A percentile compares a stretch with the other conserved stretches of the same genome.
Evolutionary conservation across 176 grass and related monocot species (phyloP).

Genomic region (Triticum turgidum): DNA sequence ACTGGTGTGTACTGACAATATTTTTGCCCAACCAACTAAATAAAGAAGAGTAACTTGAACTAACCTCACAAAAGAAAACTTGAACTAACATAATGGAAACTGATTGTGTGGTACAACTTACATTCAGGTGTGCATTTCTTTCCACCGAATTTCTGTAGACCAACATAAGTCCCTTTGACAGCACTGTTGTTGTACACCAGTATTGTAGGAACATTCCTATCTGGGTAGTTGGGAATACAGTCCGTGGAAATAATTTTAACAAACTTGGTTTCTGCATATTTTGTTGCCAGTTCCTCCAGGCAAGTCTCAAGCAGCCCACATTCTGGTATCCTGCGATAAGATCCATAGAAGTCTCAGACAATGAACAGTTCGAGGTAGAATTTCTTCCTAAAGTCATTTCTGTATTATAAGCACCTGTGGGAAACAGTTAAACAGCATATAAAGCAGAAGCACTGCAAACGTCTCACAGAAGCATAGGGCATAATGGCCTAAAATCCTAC

Average conservation of each 20-base stretch:
- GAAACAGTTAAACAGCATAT: slow-evolving; percentile 14
- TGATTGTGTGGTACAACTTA: slow-evolving; percentile 42
- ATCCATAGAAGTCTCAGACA: slow-evolving; percentile 4
- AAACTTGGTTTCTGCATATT: slow-evolving; percentile 87
- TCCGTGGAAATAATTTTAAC: slow-evolving; percentile 96
- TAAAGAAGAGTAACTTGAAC: no score
- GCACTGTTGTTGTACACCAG: slow-evolving; percentile 95
- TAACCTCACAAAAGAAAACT: background rate
- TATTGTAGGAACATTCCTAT: slow-evolving; percentile 88
- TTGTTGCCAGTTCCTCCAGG: slow-evolving; percentile 77
- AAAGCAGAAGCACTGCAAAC: background rate
- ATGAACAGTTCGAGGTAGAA: background rate
- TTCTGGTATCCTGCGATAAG: slow-evolving; percentile 73
- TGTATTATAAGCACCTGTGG: background rate
- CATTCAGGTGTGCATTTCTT: slow-evolving; percentile 94
- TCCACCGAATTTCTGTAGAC: slow-evolving; percentile 75
- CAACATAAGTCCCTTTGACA: slow-evolving; percentile 88
- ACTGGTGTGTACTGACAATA: no score
- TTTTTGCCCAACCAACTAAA: no score
- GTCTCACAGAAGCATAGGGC: background rate
- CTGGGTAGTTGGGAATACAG: slow-evolving; percentile 94
- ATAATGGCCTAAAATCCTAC: background rate
- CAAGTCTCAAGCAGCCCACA: slow-evolving; percentile 80
- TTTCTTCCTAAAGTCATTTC: background rate
- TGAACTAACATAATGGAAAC: background rate